Base-by-base conservation (phyloP, 306 rosid species). In the Heteromeles arbutifolia region DNA sequence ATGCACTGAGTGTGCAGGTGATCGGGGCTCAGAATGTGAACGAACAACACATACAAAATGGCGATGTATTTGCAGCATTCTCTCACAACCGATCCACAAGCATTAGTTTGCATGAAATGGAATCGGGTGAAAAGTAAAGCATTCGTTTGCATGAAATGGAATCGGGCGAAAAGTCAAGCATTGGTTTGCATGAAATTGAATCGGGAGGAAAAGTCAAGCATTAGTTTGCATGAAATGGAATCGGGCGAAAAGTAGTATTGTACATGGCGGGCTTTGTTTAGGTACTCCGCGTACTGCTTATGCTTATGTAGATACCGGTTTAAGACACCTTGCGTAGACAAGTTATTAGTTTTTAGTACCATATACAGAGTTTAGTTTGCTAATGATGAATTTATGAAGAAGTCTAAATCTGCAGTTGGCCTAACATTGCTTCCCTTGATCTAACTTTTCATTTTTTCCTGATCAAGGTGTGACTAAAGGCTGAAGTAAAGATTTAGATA, bases 161-260 rank as follows among this genome's bases (percentile, higher is more conserved):
- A 80, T 58, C 85, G 6, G 97, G 92, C 37, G 1, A 67, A 73
- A 12, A 74, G 83, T 66, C 80, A 11, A 87, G 85, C 80, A 72
- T 87, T 14, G 59, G 72, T 26, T 69, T 82, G 75, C 91, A 95
- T 71, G 90, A 86, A 66, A 76, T 89, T 83, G n/a, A n/a, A n/a
- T n/a, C n/a, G n/a, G n/a, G n/a, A n/a, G n/a, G n/a, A n/a, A n/a
- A n/a, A n/a, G n/a, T n/a, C 80, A 11, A 87, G 85, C 80, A 72
- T 87, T 14, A 63, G 72, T 26, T 69, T 82, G 75, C 91, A 95
- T 71, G 90, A 86, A 66, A 76, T 89, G 84, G 96, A 89, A 80
- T 58, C 85, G 6, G 97, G 92, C 37, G 1, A 67, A 73, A 12
- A 74, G 83, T 66, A 15, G 7, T 66, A 25, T 45, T 83, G 79